Percentiles rank a stretch among this genome's conserved stretches.
Conservation (phyloP, 1,284 basidiomycete genomes). For the Marasmius tenuissimus region DNA sequence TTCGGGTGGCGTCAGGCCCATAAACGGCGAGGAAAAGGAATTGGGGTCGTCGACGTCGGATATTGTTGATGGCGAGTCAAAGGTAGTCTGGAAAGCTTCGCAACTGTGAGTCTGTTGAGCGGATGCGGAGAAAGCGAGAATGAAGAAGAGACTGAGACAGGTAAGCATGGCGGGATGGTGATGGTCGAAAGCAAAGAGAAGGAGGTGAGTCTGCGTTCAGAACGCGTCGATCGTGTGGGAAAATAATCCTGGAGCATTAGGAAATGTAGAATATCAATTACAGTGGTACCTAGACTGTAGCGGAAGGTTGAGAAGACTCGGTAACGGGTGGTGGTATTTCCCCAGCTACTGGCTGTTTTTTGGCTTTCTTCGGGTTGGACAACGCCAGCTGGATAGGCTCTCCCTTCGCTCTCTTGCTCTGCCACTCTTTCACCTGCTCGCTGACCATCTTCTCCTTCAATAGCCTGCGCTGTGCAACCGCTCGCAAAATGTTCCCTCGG, state of each 20-base stretch:
- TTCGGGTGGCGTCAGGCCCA: conserved; percentile 29
- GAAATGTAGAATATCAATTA: neutral
- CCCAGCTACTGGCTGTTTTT: neutral
- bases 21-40: conserved; percentile 25
- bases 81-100: conserved; percentile 24
- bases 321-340: neutral
- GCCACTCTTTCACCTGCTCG: conserved; percentile 43
- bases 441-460: conserved; percentile 54
- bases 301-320: neutral
- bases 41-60: conserved; percentile 8
- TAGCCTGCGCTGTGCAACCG: conserved; percentile 54
- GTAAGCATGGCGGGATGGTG: neutral
- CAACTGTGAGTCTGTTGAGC: conserved; percentile 7
- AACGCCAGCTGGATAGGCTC: conserved; percentile 23
- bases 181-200: neutral
- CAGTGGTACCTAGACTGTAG: neutral
- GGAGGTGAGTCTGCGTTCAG: neutral
- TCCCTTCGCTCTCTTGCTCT: conserved; percentile 37
- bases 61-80: conserved; percentile 19
- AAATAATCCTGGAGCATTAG: neutral
- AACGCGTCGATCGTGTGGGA: neutral
- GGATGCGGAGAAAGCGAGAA: neutral
- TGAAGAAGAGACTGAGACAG: neutral
- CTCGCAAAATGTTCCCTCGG: conserved; percentile 40
- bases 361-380: conserved; percentile 9